Conservation (phyloP, 2,329 filamentous ascomycete species). For the Conoideocrella luteorostrata region DNA sequence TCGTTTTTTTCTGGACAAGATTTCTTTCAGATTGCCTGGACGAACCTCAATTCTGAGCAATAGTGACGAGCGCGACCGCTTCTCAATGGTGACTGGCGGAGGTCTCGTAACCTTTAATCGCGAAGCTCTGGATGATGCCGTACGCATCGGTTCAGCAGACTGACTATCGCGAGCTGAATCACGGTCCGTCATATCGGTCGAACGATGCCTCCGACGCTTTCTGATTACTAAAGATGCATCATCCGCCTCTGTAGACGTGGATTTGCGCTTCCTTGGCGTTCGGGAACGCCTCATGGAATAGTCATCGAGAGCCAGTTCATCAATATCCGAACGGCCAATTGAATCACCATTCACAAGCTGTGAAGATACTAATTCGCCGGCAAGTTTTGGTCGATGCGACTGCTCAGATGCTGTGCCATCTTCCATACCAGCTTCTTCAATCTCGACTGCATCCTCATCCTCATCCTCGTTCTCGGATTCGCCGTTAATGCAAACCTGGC, state of each 20-base stretch:
- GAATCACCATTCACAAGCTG: slow-evolving; percentile 34
- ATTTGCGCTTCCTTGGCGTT: slow-evolving; percentile 76
- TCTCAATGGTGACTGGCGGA: slow-evolving; percentile 35
- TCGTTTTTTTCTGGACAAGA: slow-evolving; percentile 27
- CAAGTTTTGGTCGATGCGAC: slow-evolving; percentile 33
- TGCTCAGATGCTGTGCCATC: slow-evolving; percentile 19
- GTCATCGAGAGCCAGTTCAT: slow-evolving; percentile 63
- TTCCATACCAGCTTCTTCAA: slow-evolving; percentile 17
- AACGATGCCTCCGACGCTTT: slow-evolving; percentile 46
- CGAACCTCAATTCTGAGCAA: slow-evolving; percentile 30
- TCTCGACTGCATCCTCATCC: slow-evolving; percentile 24
- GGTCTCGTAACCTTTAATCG: slow-evolving; percentile 43
- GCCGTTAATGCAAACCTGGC: slow-evolving; percentile 39
- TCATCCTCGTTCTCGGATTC: slow-evolving; percentile 20
- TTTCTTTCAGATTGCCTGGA: slow-evolving; percentile 31
- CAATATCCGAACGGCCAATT: slow-evolving; percentile 62
- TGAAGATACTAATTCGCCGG: slow-evolving; percentile 18
- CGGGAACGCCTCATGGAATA: slow-evolving; percentile 72
- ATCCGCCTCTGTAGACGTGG: slow-evolving; percentile 61
- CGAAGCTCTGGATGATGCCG: slow-evolving; percentile 46
- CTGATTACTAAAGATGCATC: slow-evolving; percentile 45
- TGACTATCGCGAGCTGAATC: slow-evolving; percentile 25
- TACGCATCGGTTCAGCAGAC: slow-evolving; percentile 21
- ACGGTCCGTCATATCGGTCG: slow-evolving; percentile 33
- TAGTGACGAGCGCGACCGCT: slow-evolving; percentile 26